These are phyloP conservation scores for Naganishia sp. DNA, from an alignment of 1,284 basidiomycete genomes.

Conservation along the genomic window DNA sequence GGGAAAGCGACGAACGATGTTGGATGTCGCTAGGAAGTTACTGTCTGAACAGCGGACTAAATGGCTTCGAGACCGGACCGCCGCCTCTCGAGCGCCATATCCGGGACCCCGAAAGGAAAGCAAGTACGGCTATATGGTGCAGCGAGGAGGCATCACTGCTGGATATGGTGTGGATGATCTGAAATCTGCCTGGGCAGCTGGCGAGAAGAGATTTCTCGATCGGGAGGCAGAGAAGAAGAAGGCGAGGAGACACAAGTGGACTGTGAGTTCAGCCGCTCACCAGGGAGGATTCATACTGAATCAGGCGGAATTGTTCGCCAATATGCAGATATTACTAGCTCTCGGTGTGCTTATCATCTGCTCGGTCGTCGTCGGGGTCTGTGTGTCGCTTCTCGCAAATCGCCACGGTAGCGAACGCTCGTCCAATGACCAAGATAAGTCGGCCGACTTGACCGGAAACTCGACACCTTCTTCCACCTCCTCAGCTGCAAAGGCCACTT, in stretches of 20 bases:
- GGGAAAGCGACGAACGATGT: constrained; percentile 17
- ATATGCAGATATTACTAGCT: constrained; percentile 30
- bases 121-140: constrained; percentile 6
- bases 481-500: constrained; percentile 12
- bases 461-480: constrained; percentile 15
- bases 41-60: constrained; percentile 19
- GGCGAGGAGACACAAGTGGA: constrained; percentile 33
- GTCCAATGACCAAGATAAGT: neutral
- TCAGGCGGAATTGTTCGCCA: too few species aligned
- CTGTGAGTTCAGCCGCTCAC: constrained; percentile 12
- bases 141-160: constrained; percentile 17
- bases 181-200: constrained; percentile 19
- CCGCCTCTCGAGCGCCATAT: neutral
- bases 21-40: constrained; percentile 11
- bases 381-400: constrained; percentile 39
- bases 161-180: constrained; percentile 30
- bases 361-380: constrained; percentile 42
- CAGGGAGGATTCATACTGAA: neutral
- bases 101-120: constrained; percentile 17
- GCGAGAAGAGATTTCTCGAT: constrained; percentile 6
- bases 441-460: constrained; percentile 1
- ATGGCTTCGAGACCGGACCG: constrained; percentile 5
- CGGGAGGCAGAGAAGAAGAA: constrained; percentile 23
- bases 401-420: neutral
- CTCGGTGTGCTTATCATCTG: constrained; percentile 39